phyloP scores from a whole-genome alignment of 441 rosid genomes.

The Gossypium trilobum region DNA sequence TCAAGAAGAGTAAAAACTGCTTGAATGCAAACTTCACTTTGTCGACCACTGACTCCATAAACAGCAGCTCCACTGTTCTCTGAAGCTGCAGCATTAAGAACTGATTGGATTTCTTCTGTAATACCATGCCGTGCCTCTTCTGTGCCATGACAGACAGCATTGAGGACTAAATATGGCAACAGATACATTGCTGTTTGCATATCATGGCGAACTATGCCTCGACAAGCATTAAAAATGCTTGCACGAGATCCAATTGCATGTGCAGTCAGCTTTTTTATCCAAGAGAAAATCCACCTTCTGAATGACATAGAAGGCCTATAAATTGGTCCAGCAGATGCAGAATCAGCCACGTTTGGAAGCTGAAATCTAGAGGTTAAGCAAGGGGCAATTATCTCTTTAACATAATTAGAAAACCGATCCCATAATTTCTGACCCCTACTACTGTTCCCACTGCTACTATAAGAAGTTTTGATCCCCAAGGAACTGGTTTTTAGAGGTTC shows the following conservation, averaged over 20 bases:
- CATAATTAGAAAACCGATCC: slow-evolving; percentile 88
- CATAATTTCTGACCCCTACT: slow-evolving; percentile 87
- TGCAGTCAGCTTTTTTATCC: slow-evolving; percentile 83
- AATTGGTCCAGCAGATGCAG: slow-evolving; percentile 66
- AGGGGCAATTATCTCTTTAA: slow-evolving; percentile 95
- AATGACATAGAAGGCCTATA: slow-evolving; percentile 93
- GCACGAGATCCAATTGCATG: slow-evolving; percentile 91
- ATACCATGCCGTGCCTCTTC: slow-evolving; percentile 81
- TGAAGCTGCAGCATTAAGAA: slow-evolving; percentile 85
- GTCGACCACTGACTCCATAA: slow-evolving; percentile 52
- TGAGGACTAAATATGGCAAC: slow-evolving; percentile 85
- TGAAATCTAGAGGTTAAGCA: slow-evolving; percentile 95
- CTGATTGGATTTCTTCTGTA: slow-evolving; percentile 76
- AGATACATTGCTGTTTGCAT: slow-evolving; percentile 88
- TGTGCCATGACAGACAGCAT: slow-evolving; percentile 86
- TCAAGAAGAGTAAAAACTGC: slow-evolving; percentile 95
- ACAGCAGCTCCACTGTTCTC: slow-evolving; percentile 59
- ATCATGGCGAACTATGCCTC: slow-evolving; percentile 97
- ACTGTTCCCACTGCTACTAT: slow-evolving; percentile 35
- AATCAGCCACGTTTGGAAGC: slow-evolving; percentile 79
- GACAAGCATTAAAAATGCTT: slow-evolving; percentile 80
- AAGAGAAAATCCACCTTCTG: slow-evolving; percentile 86
- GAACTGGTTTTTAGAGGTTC: slow-evolving; percentile 25
- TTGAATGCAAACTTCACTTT: slow-evolving; percentile 92
- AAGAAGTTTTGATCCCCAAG: slow-evolving; percentile 30